These are phyloP conservation scores for Boletus rubroflammeus DNA, from an alignment of 768 basidiomycete species.

Conservation along the genomic window DNA sequence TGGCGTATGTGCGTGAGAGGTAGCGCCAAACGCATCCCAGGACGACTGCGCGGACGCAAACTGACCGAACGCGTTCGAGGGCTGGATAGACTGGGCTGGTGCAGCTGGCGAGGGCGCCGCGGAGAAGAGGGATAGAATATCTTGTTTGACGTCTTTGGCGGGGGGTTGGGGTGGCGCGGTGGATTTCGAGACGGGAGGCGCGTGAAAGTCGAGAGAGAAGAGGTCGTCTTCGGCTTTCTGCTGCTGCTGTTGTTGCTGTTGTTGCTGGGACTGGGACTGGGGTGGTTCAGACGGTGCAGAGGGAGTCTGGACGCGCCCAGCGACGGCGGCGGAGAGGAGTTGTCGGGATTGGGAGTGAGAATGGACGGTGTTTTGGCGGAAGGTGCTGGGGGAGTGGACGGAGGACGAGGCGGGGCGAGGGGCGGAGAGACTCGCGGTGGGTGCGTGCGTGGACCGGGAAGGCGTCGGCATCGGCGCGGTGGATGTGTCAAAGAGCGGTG, in stretches of 20 bases:
- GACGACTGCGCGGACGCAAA: constrained; percentile 27
- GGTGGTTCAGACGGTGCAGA: not conserved
- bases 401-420: constrained; percentile 30
- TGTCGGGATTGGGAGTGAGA: constrained; percentile 26
- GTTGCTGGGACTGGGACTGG: not conserved
- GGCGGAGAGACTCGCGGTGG: constrained; percentile 18
- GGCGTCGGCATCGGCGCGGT: not conserved
- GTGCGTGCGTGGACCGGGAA: constrained; percentile 9
- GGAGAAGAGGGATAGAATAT: constrained; percentile 82
- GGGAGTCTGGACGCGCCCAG: constrained; percentile 17
- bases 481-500: constrained; percentile 9
- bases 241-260: not conserved
- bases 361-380: constrained; percentile 12
- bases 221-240: constrained; percentile 54
- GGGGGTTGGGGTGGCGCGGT: constrained; percentile 30
- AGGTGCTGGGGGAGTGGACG: constrained; percentile 22
- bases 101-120: constrained; percentile 34
- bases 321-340: constrained; percentile 39
- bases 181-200: constrained; percentile 38
- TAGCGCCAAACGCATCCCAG: constrained; percentile 25
- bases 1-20: not conserved
- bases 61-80: constrained; percentile 35
- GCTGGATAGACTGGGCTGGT: constrained; percentile 19
- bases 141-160: constrained; percentile 75
- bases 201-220: constrained; percentile 84